phyloP scores from a whole-genome alignment of 192 early-diverging fungal genomes.

The Thamnidium elegans region DNA sequence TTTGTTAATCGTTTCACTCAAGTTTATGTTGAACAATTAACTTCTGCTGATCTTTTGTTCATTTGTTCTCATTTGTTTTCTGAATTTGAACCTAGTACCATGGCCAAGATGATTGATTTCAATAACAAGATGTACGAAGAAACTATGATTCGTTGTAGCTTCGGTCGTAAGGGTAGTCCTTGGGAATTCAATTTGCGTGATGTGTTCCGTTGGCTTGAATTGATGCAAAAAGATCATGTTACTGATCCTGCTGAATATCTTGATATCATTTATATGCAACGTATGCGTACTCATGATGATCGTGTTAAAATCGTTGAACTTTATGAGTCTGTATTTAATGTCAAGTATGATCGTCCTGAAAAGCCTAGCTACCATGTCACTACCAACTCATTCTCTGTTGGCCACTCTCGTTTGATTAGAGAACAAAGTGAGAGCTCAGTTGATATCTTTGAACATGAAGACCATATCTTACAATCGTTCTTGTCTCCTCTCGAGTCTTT shows the following conservation, averaged over 20 bases:
- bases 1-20: conserved; percentile 97
- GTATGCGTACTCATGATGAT: conserved; percentile 84
- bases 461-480: conserved; percentile 66
- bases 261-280: conserved; percentile 83
- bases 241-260: conserved; percentile 65
- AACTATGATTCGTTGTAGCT: conserved; percentile 74
- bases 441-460: conserved; percentile 41
- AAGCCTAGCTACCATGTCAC: conserved; percentile 52
- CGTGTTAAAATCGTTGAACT: conserved; percentile 55
- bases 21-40: conserved; percentile 87
- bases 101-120: conserved; percentile 71
- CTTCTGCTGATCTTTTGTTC: conserved; percentile 70
- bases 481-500: conserved; percentile 71
- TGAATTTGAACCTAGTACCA: conserved; percentile 44
- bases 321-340: conserved; percentile 55
- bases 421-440: conserved; percentile 22
- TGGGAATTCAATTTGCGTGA: conserved; percentile 99
- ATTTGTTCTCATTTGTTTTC: conserved; percentile 64
- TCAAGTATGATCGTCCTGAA: conserved; percentile 34
- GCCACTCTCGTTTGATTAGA: conserved; percentile 59
- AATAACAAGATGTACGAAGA: conserved; percentile 84
- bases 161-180: conserved; percentile 75
- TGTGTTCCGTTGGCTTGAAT: conserved; percentile 89
- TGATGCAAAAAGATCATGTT: conserved; percentile 57
- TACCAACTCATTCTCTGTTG: conserved; percentile 53